Percentiles rank a stretch among this genome's conserved stretches.
Conservation (phyloP, 495 filamentous ascomycete genomes). For the Apodospora peruviana region DNA sequence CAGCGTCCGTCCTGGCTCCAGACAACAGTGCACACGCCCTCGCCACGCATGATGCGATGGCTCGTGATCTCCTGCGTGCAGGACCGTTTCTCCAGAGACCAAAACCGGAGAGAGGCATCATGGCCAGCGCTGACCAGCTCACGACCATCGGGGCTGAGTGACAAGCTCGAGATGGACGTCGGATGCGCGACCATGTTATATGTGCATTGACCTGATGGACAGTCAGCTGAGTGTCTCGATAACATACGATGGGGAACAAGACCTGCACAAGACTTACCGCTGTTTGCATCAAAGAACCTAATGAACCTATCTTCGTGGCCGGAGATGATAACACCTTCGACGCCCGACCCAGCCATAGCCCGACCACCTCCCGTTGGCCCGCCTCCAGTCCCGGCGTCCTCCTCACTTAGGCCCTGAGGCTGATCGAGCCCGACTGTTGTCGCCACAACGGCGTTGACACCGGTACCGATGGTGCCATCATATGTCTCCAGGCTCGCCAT, state of each 20-base stretch:
- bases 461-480: conserved; percentile 73
- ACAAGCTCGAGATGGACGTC: conserved; percentile 82
- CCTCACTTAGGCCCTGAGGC: conserved; percentile 48
- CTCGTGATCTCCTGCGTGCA: conserved; percentile 92
- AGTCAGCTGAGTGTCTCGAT: too few species aligned
- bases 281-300: conserved; percentile 96
- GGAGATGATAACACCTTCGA: conserved; percentile 88
- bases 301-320: conserved; percentile 95
- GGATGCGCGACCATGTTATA: conserved; percentile 98
- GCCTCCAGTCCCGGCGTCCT: conserved; percentile 47
- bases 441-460: conserved; percentile 88
- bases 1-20: conserved; percentile 93
- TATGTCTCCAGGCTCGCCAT: conserved; percentile 95
- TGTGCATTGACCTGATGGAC: conserved; percentile 98
- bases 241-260: neutral
- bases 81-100: conserved; percentile 89
- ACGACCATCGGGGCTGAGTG: conserved; percentile 82
- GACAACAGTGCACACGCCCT: conserved; percentile 86
- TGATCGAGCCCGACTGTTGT: conserved; percentile 74
- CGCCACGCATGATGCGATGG: conserved; percentile 86
- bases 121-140: conserved; percentile 96
- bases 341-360: conserved; percentile 54
- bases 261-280: conserved; percentile 59
- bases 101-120: conserved; percentile 91
- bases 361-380: conserved; percentile 74